A percentile compares a stretch with the other conserved stretches of the same genome.
phyloP scores from a whole-genome alignment of 352 stramenopile genomes.

The Pythium vanterpoolii region DNA sequence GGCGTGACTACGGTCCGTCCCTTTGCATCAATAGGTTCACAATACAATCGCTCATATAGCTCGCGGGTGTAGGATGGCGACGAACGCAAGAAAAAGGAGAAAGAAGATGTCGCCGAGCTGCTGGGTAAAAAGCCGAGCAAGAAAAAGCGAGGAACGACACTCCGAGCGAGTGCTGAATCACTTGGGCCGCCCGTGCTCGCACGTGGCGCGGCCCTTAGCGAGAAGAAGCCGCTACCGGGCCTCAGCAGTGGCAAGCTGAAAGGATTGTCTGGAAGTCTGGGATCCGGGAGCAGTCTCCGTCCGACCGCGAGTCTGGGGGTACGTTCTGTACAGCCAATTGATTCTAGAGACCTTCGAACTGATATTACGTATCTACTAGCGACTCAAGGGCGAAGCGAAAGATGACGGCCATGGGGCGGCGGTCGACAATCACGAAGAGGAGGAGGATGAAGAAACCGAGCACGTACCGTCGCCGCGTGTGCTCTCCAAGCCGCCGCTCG shows the following conservation, averaged over 20 bases:
- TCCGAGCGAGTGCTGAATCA: conserved; percentile 32
- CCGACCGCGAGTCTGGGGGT: conserved; percentile 49
- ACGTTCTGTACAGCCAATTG: conserved; percentile 7
- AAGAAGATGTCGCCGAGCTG: conserved; percentile 79
- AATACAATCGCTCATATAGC: too few species aligned
- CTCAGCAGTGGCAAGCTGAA: conserved; percentile 29
- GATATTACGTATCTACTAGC: conserved; percentile 6
- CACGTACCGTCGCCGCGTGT: conserved; percentile 18
- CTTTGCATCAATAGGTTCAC: not conserved
- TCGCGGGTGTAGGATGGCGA: conserved; percentile 68
- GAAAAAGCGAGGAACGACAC: conserved; percentile 58
- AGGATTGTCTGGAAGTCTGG: conserved; percentile 8
- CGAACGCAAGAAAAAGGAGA: conserved; percentile 76
- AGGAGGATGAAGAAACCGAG: conserved; percentile 12
- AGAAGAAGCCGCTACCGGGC: conserved; percentile 70
- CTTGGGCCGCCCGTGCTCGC: conserved; percentile 40
- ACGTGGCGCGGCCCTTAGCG: conserved; percentile 35
- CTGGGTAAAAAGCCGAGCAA: conserved; percentile 49
- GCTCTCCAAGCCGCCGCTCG: conserved; percentile 53
- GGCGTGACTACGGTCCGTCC: not conserved
- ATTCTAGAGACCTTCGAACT: not conserved
- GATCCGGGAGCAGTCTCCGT: conserved; percentile 33
- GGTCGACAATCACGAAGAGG: conserved; percentile 27
- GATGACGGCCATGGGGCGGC: conserved; percentile 31
- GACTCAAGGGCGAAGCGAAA: conserved; percentile 32